These are phyloP conservation scores for Pichia sp. DNA, from an alignment of 1,139 yeast genomes.

Conservation along the genomic window DNA sequence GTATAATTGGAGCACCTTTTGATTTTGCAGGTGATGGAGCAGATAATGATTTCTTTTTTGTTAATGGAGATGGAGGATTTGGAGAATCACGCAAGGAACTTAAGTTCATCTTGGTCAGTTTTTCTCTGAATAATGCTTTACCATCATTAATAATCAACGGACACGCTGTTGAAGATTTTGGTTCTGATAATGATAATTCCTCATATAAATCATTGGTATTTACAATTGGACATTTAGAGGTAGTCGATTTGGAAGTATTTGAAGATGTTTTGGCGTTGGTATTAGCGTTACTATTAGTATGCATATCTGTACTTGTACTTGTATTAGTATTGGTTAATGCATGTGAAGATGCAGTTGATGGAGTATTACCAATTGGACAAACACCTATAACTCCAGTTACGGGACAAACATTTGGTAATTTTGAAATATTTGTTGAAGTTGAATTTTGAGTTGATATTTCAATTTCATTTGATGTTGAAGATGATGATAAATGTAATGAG, in stretches of 20 bases:
- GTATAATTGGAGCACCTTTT: constrained; percentile 7
- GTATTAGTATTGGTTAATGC: too few relatives aligned
- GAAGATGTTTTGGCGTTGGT: too few relatives aligned
- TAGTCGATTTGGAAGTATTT: neutral
- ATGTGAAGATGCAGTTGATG: neutral
- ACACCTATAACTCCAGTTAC: constrained; percentile 22
- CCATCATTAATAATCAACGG: constrained; percentile 38
- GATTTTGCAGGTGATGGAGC: constrained; percentile 7
- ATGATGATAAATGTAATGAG: constrained; percentile 8
- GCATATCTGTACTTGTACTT: too few relatives aligned
- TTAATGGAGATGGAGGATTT: constrained; percentile 1
- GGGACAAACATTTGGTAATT: constrained; percentile 17
- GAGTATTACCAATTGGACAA: constrained; percentile 20
- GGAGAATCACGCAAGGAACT: constrained; percentile 24
- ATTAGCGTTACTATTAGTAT: too few relatives aligned
- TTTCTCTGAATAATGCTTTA: constrained; percentile 29
- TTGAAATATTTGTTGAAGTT: neutral
- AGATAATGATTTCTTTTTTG: neutral
- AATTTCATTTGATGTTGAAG: constrained; percentile 5
- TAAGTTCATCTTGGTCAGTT: constrained; percentile 26
- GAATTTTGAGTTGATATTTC: constrained; percentile 6
- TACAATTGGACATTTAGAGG: constrained; percentile 23
- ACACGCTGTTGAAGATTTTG: constrained; percentile 18
- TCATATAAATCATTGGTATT: constrained; percentile 21
- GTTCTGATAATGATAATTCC: constrained; percentile 18